A percentile compares a stretch with the other conserved stretches of the same genome.
Conservation (phyloP, 495 filamentous ascomycete genomes). For the Neohortaea acidophila region DNA sequence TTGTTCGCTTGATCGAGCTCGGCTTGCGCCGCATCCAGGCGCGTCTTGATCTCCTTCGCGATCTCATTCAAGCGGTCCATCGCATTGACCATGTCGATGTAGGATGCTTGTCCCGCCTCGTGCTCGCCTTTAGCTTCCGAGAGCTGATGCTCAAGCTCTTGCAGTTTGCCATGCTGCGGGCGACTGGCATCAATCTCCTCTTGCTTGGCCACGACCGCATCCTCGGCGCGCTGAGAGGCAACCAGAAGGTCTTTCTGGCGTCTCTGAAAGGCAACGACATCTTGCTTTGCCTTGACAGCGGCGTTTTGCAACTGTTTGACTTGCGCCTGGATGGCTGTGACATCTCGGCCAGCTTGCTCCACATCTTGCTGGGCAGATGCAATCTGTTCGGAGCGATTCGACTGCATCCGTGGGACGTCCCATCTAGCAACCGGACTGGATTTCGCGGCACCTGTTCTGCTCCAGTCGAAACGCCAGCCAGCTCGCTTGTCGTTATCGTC, state of each 20-base stretch:
- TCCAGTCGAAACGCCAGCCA: background rate
- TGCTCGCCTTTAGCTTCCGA: slow-evolving; percentile 38
- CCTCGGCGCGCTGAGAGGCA: slow-evolving; percentile 15
- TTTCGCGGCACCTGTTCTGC: slow-evolving; percentile 32
- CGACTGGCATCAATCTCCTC: slow-evolving; percentile 42
- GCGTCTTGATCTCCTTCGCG: slow-evolving; percentile 29
- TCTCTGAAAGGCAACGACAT: background rate
- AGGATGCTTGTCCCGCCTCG: slow-evolving; percentile 31
- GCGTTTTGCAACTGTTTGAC: too few relatives aligned
- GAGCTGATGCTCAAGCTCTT: slow-evolving; percentile 40
- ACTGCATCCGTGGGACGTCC: too few relatives aligned
- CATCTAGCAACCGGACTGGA: slow-evolving; percentile 45
- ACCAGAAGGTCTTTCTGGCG: slow-evolving; percentile 5
- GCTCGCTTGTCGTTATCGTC: background rate
- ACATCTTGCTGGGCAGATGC: too few relatives aligned
- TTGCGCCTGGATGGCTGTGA: too few relatives aligned
- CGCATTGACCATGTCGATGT: slow-evolving; percentile 37
- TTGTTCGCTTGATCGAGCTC: slow-evolving; percentile 30
- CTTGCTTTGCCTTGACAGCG: slow-evolving; percentile 11
- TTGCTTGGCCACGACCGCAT: slow-evolving; percentile 30
- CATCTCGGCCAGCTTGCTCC: too few relatives aligned
- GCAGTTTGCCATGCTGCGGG: slow-evolving; percentile 46
- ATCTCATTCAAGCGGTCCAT: slow-evolving; percentile 35
- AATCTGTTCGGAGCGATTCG: too few relatives aligned
- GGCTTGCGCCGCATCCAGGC: slow-evolving; percentile 29